Evolutionary conservation across 1,284 basidiomycete genomes (phyloP).

Genomic region (Boletus mariae): DNA sequence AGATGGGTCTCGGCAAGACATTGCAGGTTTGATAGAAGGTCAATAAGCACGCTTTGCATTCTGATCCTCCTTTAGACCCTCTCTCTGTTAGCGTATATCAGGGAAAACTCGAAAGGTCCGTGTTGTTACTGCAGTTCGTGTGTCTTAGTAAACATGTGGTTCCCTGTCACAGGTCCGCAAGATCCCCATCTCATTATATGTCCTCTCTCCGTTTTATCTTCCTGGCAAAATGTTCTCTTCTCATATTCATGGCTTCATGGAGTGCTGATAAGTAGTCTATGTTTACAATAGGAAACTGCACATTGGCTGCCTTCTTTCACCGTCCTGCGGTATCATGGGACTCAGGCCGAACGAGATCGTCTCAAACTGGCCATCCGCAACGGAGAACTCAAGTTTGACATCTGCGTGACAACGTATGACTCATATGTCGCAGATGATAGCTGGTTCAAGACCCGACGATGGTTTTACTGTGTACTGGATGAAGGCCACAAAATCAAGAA

Average conservation of each 20-base stretch:
- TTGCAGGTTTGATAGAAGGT: constrained; percentile 42
- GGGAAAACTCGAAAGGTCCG: constrained; percentile 40
- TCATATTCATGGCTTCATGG: neutral
- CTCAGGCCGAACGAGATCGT: constrained; percentile 43
- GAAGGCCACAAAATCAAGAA: constrained; percentile 66
- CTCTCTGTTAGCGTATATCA: constrained; percentile 54
- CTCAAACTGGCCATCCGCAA: constrained; percentile 39
- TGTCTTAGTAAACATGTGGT: neutral
- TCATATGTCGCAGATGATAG: constrained; percentile 43
- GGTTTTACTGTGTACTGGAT: constrained; percentile 57
- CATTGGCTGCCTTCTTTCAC: constrained; percentile 54
- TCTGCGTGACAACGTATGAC: constrained; percentile 61
- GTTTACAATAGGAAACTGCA: constrained; percentile 40
- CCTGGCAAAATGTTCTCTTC: constrained; percentile 45
- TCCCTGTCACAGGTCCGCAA: constrained; percentile 26
- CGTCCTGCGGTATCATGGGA: constrained; percentile 51
- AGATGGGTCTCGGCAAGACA: constrained; percentile 64
- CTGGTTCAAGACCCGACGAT: constrained; percentile 56
- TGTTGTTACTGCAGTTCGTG: neutral
- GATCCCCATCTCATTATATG: constrained; percentile 60
- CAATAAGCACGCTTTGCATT: neutral
- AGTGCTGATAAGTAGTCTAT: neutral
- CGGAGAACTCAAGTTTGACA: constrained; percentile 36
- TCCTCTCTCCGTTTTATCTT: constrained; percentile 57
- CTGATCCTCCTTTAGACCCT: constrained; percentile 41